phyloP scores from a whole-genome alignment of 169 alveolate genomes.

The Toxoplasma gondii region DNA sequence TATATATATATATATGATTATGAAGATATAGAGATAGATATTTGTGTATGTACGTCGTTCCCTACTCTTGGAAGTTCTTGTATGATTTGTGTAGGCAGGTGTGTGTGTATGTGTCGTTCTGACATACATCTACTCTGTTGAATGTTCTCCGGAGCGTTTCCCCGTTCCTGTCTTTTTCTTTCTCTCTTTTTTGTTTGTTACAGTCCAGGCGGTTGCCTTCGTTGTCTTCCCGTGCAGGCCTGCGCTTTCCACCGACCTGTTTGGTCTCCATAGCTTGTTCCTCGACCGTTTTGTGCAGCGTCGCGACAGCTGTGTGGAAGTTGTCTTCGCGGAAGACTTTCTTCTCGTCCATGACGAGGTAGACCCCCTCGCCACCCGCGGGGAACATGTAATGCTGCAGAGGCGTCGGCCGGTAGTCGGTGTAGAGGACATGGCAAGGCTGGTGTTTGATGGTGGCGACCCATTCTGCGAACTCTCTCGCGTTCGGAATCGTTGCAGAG shows the following conservation, averaged over 20 bases:
- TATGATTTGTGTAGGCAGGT: too few species aligned
- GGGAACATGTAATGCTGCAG: conserved; percentile 96
- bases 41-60: background rate
- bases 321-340: conserved; percentile 82
- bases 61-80: too few species aligned
- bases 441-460: conserved; percentile 95
- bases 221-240: background rate
- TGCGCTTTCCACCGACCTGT: conserved; percentile 13
- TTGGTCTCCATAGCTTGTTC: conserved; percentile 30
- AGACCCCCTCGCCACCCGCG: conserved; percentile 94
- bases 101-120: too few species aligned
- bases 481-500: conserved; percentile 99
- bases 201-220: too few species aligned
- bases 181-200: too few species aligned
- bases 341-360: conserved; percentile 93
- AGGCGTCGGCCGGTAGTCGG: conserved; percentile 99
- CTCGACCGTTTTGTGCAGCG: conserved; percentile 42
- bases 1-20: background rate
- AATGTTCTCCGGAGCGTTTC: too few species aligned
- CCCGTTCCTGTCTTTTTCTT: too few species aligned
- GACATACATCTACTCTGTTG: too few species aligned
- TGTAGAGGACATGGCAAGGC: conserved; percentile 97
- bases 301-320: conserved; percentile 72
- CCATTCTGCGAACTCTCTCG: conserved; percentile 99
- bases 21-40: conserved; percentile 17